Conservation (phyloP, 2,329 filamentous ascomycete species). For the Alternaria tenuissima region DNA sequence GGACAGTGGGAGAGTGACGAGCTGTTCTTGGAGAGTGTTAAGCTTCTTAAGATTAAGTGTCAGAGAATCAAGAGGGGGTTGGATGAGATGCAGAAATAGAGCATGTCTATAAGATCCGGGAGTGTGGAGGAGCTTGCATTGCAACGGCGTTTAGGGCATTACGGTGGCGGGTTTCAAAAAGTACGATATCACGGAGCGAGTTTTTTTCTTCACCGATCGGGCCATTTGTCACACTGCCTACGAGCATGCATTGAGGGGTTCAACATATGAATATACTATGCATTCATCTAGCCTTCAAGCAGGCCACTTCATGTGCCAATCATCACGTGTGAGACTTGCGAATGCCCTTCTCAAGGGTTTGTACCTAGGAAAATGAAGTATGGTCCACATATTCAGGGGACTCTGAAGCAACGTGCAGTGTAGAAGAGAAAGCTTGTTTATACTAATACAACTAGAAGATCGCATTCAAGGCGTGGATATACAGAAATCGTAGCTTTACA, state of each 20-base stretch:
- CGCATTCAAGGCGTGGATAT: not conserved
- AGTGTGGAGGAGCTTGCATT: slow-evolving; percentile 25
- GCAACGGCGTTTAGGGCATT: slow-evolving; percentile 33
- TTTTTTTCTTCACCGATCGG: slow-evolving; percentile 5
- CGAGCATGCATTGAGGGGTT: not conserved
- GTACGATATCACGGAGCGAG: slow-evolving; percentile 30
- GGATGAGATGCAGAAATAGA: slow-evolving; percentile 52
- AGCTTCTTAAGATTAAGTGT: slow-evolving; percentile 86
- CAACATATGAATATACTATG: slow-evolving; percentile 4
- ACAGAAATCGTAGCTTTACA: not conserved
- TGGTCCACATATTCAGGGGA: not conserved
- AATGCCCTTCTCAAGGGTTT: not conserved
- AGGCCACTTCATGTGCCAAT: not conserved
- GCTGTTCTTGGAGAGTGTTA: slow-evolving; percentile 89
- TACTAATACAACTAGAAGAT: not conserved
- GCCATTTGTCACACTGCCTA: not conserved
- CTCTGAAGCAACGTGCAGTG: not conserved
- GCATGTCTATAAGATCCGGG: not conserved
- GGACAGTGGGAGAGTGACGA: slow-evolving; percentile 95
- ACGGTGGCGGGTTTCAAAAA: slow-evolving; percentile 24
- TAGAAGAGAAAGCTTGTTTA: not conserved
- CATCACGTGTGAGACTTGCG: not conserved
- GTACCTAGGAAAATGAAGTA: not conserved
- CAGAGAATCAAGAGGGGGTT: slow-evolving; percentile 75
- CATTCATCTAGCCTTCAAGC: not conserved